Evolutionary conservation across 2,329 filamentous ascomycete species (phyloP), one percentile per base, ranked within the genome.

Genomic region (Exophiala xenobiotica): DNA sequence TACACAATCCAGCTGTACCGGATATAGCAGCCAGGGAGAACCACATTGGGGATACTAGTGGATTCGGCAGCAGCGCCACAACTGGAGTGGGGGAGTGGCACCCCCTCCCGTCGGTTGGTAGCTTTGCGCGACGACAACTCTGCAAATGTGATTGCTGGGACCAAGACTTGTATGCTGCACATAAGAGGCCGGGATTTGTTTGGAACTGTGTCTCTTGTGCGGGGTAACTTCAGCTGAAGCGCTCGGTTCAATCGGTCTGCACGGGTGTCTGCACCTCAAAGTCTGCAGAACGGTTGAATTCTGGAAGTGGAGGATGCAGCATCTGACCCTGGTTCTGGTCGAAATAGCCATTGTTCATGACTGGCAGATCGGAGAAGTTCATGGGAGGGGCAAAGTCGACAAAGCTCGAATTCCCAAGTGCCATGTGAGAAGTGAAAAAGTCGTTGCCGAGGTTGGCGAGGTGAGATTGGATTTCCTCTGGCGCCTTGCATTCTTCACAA

Each of bases 401-500:
- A 29, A 53, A 59, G 19, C 43, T 50, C 12, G 43, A 33, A 20
- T 29, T 33, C 7, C 31, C 19, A n/a, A 54, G 27, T 9, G 42
- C 44, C 37, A 61, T 48, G n/a, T 59, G 60, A 23, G 57, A 45
- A 23, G 26, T 44, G 48, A 61, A 54, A 31, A 58, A 58, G 19
- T 61, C 58, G 35, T 58, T 58, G 20, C 57, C 58, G 5, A 62
- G 56, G 16, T 57, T 23, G 31, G 39, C 56, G 35, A 62, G 57
- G 37, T 61, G 60, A 9, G 54, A 50, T 39, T 62, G 60, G 19
- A 62, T 56, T 18, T 56, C 56, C 22, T 61, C 58, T 14, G 60
- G 60, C 18, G 58, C 57, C 31, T 59, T 62, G 57, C 60, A 62
- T 22, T 56, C 60, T 23, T 62, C 56, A 35, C 58, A 62, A 43